Base-by-base conservation (phyloP, 2,329 filamentous ascomycete species). In the Plectosphaerella sp. region DNA sequence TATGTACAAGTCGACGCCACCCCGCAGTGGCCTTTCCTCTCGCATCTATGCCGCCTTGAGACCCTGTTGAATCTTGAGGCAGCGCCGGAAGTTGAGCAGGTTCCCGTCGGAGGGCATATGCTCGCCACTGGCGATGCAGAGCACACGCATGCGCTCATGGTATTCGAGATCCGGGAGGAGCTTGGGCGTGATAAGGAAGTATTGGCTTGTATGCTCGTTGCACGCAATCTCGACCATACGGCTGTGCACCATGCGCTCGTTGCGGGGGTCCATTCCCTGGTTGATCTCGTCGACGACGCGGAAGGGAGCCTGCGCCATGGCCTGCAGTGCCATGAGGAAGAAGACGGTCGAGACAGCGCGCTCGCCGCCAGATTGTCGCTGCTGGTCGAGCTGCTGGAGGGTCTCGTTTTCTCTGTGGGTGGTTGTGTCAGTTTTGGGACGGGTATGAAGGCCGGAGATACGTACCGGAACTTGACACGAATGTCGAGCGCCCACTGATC, bases 241-340 rank as follows among this genome's bases (percentile, higher is more conserved):
- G 66, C 93, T 91, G 72, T 99, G 94, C 15, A 99, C 92, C 83
- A 97, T 95, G 61, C 94, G 89, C 72, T 99, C 94, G 71, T 99
- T 99, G 62, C 94, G 87, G 43, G 93, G 94, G 68, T 99, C 94
- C 94, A 99, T 99, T 59, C 94, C 94, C 72, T 99, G 94, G 66
- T 99, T 99, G 78, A 99, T 99, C 74, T 99, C 94, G 71, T 99
- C 94, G 54, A 99, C 94, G 48, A 99, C 93, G 49, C 94, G 91
- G 81, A 99, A 99, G 1, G 94, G 94, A 4, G 92, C 91, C 62
- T 91, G 88, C 15, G 94, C 93, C 62, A 99, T 86, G 48, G 89
- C 89, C 69, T 99, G 94, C 24, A 99, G 82, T 5, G 94, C 91
- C 92, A 99, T 97, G 52, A 99, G 89, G 73, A 95, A 99, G 79